A percentile compares a stretch with the other conserved stretches of the same genome.
phyloP scores from a whole-genome alignment of 2,329 filamentous ascomycete species.

The Cladosporium austrohemisphaericum region DNA sequence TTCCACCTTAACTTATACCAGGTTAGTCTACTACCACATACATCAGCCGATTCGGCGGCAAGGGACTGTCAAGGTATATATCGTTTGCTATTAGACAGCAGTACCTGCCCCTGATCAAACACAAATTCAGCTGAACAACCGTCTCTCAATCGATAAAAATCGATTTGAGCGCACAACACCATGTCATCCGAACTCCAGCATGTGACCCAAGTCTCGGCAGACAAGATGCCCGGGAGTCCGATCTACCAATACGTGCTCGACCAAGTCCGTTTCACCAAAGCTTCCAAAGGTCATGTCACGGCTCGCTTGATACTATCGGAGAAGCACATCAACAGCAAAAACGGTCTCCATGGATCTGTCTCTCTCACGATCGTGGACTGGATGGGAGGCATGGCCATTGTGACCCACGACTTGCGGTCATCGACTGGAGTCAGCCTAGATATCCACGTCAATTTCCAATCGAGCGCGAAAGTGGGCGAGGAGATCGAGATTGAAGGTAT shows the following conservation, averaged over 20 bases:
- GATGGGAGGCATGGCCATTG: conserved; percentile 68
- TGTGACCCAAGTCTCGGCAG: too few species aligned
- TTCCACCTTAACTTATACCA: too few species aligned
- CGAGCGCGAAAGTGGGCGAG: conserved; percentile 61
- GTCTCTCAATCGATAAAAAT: too few species aligned
- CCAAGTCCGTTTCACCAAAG: conserved; percentile 40
- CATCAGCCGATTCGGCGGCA: too few species aligned
- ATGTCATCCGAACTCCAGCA: too few species aligned
- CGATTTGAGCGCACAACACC: too few species aligned
- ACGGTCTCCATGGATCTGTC: conserved; percentile 67
- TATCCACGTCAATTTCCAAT: conserved; percentile 69
- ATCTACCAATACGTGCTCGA: conserved; percentile 49
- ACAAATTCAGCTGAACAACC: too few species aligned
- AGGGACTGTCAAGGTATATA: too few species aligned
- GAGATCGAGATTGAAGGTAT: conserved; percentile 64
- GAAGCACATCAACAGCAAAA: conserved; percentile 64
- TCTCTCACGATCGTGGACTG: conserved; percentile 70
- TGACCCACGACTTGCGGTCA: conserved; percentile 57
- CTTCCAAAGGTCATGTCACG: conserved; percentile 43
- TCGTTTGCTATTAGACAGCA: too few species aligned
- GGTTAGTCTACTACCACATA: too few species aligned
- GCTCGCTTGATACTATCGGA: conserved; percentile 43
- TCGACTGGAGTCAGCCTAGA: conserved; percentile 69
- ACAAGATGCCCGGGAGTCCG: conserved; percentile 40
- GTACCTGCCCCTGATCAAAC: too few species aligned